Evolutionary conservation across 345 rosid species (phyloP).

Genomic region (Pelargonium nanum): DNA sequence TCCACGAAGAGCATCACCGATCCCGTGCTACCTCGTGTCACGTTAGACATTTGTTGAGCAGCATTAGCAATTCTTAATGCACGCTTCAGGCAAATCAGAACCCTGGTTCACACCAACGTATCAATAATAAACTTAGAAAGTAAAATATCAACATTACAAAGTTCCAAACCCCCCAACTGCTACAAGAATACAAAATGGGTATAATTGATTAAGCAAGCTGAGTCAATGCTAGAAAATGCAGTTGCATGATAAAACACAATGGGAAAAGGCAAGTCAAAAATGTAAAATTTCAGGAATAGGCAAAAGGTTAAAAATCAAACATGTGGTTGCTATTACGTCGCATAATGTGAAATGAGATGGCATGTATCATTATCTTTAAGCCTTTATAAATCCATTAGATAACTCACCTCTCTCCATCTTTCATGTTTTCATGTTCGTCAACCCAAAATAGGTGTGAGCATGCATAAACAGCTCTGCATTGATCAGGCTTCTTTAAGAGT

Average conservation of each 20-base stretch:
- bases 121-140: neutral
- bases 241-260: too few relatives aligned
- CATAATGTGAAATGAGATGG: neutral
- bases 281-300: too few relatives aligned
- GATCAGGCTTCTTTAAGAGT: slow-evolving; percentile 91
- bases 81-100: slow-evolving; percentile 69
- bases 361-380: neutral
- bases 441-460: slow-evolving; percentile 94
- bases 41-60: slow-evolving; percentile 80
- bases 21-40: slow-evolving; percentile 64
- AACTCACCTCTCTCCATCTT: slow-evolving; percentile 74
- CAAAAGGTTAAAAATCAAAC: too few relatives aligned
- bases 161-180: too few relatives aligned
- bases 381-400: neutral
- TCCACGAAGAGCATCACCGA: slow-evolving; percentile 72
- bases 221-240: too few relatives aligned
- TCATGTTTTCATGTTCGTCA: slow-evolving; percentile 49
- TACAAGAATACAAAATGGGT: too few relatives aligned
- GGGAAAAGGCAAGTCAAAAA: too few relatives aligned
- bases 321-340: too few relatives aligned
- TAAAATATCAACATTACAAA: too few relatives aligned
- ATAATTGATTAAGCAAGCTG: too few relatives aligned
- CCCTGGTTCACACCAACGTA: slow-evolving; percentile 34
- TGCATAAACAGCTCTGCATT: slow-evolving; percentile 85
- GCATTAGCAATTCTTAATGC: slow-evolving; percentile 86